These are phyloP conservation scores for Thelonectria discophora DNA, from an alignment of 2,329 filamentous ascomycete species.

Conservation along the genomic window DNA sequence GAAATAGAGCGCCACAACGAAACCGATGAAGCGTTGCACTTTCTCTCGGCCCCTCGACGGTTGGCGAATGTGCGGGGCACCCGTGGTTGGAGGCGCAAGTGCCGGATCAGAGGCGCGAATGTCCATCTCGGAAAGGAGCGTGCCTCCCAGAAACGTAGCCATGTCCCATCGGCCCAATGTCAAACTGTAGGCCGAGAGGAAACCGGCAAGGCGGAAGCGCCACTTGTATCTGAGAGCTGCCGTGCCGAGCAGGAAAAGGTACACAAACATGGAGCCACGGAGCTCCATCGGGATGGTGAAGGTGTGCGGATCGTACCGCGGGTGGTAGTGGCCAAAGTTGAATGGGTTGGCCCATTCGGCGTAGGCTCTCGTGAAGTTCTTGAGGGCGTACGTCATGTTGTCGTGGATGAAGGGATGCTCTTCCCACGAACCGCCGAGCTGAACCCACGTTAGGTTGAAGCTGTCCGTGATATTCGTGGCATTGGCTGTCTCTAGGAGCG, in stretches of 20 bases:
- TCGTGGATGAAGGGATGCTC: slow-evolving; percentile 52
- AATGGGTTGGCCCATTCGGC: slow-evolving; percentile 54
- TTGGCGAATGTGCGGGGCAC: slow-evolving; percentile 15
- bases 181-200: slow-evolving; percentile 48
- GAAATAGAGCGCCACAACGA: slow-evolving; percentile 48
- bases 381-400: slow-evolving; percentile 49
- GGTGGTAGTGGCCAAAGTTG: slow-evolving; percentile 51
- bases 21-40: slow-evolving; percentile 40
- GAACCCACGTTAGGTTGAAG: slow-evolving; percentile 45
- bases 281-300: slow-evolving; percentile 55
- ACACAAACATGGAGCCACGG: slow-evolving; percentile 52
- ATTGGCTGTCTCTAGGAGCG: slow-evolving; percentile 1
- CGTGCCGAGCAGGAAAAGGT: slow-evolving; percentile 52
- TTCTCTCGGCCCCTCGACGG: slow-evolving; percentile 26
- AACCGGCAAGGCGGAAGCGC: slow-evolving; percentile 43
- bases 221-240: slow-evolving; percentile 48
- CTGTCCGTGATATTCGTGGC: slow-evolving; percentile 44
- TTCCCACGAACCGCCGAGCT: slow-evolving; percentile 53
- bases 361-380: slow-evolving; percentile 50
- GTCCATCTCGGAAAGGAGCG: slow-evolving; percentile 50
- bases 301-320: slow-evolving; percentile 53
- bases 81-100: slow-evolving; percentile 29
- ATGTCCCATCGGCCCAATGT: slow-evolving; percentile 52
- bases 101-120: slow-evolving; percentile 38
- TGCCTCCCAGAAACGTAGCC: slow-evolving; percentile 50